Evolutionary conservation across 2,329 filamentous ascomycete species (phyloP), one percentile per base, ranked within the genome.

Genomic region (Proliferodiscus dingleyae): DNA sequence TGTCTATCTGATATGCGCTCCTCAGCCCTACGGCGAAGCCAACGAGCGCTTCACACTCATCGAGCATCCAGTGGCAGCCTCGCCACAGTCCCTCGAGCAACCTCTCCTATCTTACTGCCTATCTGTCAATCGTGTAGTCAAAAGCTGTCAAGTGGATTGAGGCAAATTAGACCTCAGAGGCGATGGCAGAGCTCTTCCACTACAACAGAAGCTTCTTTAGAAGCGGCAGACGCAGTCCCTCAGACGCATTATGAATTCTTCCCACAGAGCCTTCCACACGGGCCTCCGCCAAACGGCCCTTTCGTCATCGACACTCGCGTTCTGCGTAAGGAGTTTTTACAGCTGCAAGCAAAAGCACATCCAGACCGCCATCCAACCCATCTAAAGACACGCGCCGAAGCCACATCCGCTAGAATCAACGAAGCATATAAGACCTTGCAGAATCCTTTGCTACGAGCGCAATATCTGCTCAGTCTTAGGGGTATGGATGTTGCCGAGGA

Each of bases 201-300:
- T 21, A 41, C 34, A 18, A 22, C 37, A 5, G 45, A 51, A 38
- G 26, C 33, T n/a, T 33, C 30, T 9, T 36, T 36, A 15, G 37
- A 32, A 16, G 37, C n/a, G 6, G 23, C 39, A 22, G 36, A 23
- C 15, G 10, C 43, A 4, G 30, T 45, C 7, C 49, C 64, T 3
- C 58, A 68, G 53, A 88, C 83, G 44, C 80, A 91, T 74, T 97
- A 96, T 75, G 80, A 83, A 45, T 80, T 97, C 68, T 98, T 98
- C 73, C 89, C 90, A 1, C 64, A 77, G 24, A 87, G 89, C 3
- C 75, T 96, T 3, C 80, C 89, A 0, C 43, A 66, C 1, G 91
- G 91, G 2, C 86, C 89, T 1, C 93, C 93, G 0, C 91, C 91
- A 0, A 44, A 62, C 0, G 85, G 89, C 0, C 75, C 81, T 47